Evolutionary conservation across 139 green algal species (phyloP), one percentile per base, ranked within the genome.

Genomic region (Chlamydomonas asymmetrica): DNA sequence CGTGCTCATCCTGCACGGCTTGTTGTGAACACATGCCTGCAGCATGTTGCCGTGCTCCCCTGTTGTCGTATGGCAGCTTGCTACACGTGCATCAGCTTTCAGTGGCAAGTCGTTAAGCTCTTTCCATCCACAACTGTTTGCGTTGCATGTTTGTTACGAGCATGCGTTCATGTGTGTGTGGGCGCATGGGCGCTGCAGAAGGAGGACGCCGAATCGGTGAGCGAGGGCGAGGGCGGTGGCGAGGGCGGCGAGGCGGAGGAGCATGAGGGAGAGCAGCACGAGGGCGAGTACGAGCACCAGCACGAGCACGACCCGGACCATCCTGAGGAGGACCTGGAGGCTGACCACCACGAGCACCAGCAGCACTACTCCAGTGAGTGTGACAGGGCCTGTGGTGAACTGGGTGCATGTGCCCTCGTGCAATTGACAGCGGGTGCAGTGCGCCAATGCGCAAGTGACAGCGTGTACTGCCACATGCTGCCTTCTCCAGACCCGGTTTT

Each of bases 101-200:
- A 35, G 54, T 62, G 54, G 54, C 25, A 20, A 10, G 13, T 62
- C 25, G 32, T 62, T 27, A 8, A 31, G 54, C 54, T 35, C 6
- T 27, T 31, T 7, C 25, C 54, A 31, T 25, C 54, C 9, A 23
- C 54, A 62, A 27, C 54, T 62, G 9, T 35, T 10, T 62, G 54
- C 54, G 29, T 25, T 27, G 16, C 54, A 27, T 20, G 54, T 27
- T 35, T 27, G 54, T 25, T 27, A 35, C 9, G 54, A 62, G 54
- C 25, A 62, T 25, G 25, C 32, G 9, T 35, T 35, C 25, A 27
- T 62, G 54, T 62, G 54, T n/a, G n/a, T n/a, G n/a, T n/a, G n/a
- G n/a, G n/a, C n/a, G n/a, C n/a, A n/a, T n/a, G n/a, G n/a, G 66
- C 48, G 29, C 31, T 74, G 3, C 68, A 75, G 52, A 41, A 50